Base-by-base conservation (phyloP, 345 rosid species). In the Pistacia integerrima region DNA sequence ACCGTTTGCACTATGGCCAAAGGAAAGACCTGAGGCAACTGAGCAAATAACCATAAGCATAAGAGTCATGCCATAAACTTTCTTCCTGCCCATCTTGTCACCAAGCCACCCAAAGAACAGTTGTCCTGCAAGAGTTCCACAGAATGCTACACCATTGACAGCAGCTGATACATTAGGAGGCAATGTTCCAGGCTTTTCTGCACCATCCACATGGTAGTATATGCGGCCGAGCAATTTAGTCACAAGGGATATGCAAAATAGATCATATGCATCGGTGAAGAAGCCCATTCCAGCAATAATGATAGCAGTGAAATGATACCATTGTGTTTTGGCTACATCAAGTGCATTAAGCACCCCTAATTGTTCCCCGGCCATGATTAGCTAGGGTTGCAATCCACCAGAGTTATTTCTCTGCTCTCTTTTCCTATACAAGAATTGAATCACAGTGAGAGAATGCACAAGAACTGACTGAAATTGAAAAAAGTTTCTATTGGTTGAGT, bases 61-160 rank as follows among this genome's bases (percentile, higher is more conserved):
- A 1, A 92, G 90, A 25, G 97, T 92, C 90, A 92, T 83, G 3
- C 93, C 94, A 56, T 92, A 92, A 8, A 90, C 97, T 80, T 78
- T 88, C 78, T 90, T 92, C 58, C 97, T 74, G 56, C 97, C 97
- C 79, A 90, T 63, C 67, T 90, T 92, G 64, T 92, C 93, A 36
- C 97, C 94, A 48, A 90, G 97, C 94, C 97, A 92, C 8, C 97
- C 97, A 25, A 92, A 91, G 78, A 91, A 91, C 64, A 91, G 92
- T 79, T 91, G 97, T 2, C 97, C 93, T 0, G 89, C 74, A 5
- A 92, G 87, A 16, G 94, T 90, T 44, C 94, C 97, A 6, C 87
- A 81, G 72, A 92, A 89, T 0, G 97, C 94, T 1, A 92, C 97
- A 8, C 97, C 93, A 57, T 90, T 92, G 36, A 92, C 94, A 2